These are phyloP conservation scores for Blastocystis sp. DNA, from an alignment of 352 stramenopile genomes.

Conservation along the genomic window DNA sequence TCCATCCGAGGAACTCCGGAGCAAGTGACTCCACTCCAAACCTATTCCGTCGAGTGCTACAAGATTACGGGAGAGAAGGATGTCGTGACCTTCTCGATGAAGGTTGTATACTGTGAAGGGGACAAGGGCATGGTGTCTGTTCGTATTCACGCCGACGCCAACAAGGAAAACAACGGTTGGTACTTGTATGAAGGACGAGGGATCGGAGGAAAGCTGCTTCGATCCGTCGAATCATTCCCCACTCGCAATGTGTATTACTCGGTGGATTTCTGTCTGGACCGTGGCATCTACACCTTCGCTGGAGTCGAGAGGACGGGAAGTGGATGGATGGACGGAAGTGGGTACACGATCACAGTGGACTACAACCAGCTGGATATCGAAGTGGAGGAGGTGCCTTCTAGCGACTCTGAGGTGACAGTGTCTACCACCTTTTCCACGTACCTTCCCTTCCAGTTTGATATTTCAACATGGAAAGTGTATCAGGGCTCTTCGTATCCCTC, in stretches of 20 bases:
- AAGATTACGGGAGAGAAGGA: not conserved
- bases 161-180: not conserved
- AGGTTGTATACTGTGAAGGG: not conserved
- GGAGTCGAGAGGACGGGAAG: not conserved
- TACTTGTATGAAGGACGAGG: not conserved
- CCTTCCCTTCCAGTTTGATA: not conserved
- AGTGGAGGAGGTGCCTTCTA: not conserved
- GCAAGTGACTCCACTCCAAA: not conserved
- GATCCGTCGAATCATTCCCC: not conserved
- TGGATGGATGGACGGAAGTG: not conserved
- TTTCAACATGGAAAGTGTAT: slow-evolving; percentile 8
- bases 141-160: not conserved
- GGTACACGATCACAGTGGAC: not conserved
- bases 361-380: not conserved
- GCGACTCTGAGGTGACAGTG: not conserved
- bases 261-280: not conserved
- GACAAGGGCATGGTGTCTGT: not conserved
- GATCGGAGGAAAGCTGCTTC: not conserved
- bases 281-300: not conserved
- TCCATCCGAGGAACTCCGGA: not conserved
- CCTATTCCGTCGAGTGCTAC: not conserved
- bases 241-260: not conserved
- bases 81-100: not conserved
- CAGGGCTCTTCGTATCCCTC: not conserved
- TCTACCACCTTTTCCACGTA: not conserved